Base-by-base conservation (phyloP, 1,284 basidiomycete genomes). In the Sutorius eximius region DNA sequence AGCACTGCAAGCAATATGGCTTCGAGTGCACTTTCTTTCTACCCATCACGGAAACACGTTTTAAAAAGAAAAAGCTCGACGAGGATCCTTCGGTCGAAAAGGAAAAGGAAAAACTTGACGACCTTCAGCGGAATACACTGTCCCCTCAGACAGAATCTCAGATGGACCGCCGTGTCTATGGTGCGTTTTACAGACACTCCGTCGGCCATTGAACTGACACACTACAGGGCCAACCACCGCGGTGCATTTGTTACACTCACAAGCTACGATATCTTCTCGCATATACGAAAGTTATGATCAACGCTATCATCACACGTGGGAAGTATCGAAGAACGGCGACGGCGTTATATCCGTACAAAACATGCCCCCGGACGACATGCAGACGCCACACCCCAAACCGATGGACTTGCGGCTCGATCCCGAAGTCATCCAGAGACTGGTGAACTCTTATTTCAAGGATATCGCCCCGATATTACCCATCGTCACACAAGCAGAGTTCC, bases 1-100 rank as follows among this genome's bases (percentile, higher is more conserved):
- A 90, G 63, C 91, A 94, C 69, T 93, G 91, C 78, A 89, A 91
- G 63, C 90, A 94, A 70, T 93, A 93, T 67, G 82, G 85, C 40
- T 91, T 94, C 62, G 93, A 95, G 61, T 98, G 94, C 71, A 96
- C 94, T 13, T 98, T 95, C 75, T 97, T 97, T 79, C 82, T 98
- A 20, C 96, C 96, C 48, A 98, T 99, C 66, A 94, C 95, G 18
- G 96, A 98, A 72, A 99, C 95, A 0, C 86, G 95, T 13, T 98
- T 98, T 82, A 98, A 98, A 78, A 96, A 96, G 78, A 93, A 94
- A 75, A 88, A 89, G 63, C 59, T 82, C 43, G 87, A 87, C 60
- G 87, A 88, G 61, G 88, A 91, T 59, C 74, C 76, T 0, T 75
- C 75, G 0, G 72, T 75, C 61, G 77, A 83, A 63, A 80, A 74